phyloP scores from a whole-genome alignment of 2,329 filamentous ascomycete genomes.

The Cordyceps farinosa region DNA sequence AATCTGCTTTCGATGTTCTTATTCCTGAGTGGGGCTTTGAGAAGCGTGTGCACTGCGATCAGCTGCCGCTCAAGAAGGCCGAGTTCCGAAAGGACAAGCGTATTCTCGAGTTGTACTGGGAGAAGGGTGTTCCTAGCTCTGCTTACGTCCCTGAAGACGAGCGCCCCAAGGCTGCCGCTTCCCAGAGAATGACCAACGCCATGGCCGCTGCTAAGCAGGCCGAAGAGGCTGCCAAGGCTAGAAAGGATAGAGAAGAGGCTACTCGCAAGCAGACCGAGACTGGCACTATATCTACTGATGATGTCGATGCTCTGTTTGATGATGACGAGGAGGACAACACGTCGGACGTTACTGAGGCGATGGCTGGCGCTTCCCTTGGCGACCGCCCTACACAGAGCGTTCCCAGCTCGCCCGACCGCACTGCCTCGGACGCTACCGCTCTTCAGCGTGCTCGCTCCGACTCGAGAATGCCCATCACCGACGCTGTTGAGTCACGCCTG shows the following conservation, averaged over 20 bases:
- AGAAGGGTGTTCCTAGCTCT: constrained; percentile 96
- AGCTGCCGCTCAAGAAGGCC: constrained; percentile 97
- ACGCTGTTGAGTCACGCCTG: constrained; percentile 74
- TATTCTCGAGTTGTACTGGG: constrained; percentile 96
- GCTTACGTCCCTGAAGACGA: constrained; percentile 96
- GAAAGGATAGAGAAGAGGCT: constrained; percentile 84
- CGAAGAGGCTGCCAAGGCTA: constrained; percentile 75
- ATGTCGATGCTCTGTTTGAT: constrained; percentile 92
- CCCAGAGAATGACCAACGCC: constrained; percentile 70
- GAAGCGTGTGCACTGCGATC: constrained; percentile 98
- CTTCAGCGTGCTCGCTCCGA: constrained; percentile 90
- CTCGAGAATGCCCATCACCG: constrained; percentile 76
- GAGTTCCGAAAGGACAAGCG: constrained; percentile 97
- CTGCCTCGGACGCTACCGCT: constrained; percentile 61
- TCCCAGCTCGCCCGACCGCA: constrained; percentile 82
- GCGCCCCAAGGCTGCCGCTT: constrained; percentile 76
- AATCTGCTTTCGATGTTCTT: constrained; percentile 96
- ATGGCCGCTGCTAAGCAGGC: constrained; percentile 74
- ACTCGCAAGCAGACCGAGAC: constrained; percentile 93
- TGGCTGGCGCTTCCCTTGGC: constrained; percentile 82
- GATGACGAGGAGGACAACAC: constrained; percentile 78
- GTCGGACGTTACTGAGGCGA: constrained; percentile 84
- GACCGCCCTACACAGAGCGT: constrained; percentile 95
- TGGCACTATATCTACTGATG: constrained; percentile 87
- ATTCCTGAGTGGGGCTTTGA: constrained; percentile 99